These are phyloP conservation scores for Trypanosoma caninum DNA, from an alignment of 208 protist species.

Conservation along the genomic window DNA sequence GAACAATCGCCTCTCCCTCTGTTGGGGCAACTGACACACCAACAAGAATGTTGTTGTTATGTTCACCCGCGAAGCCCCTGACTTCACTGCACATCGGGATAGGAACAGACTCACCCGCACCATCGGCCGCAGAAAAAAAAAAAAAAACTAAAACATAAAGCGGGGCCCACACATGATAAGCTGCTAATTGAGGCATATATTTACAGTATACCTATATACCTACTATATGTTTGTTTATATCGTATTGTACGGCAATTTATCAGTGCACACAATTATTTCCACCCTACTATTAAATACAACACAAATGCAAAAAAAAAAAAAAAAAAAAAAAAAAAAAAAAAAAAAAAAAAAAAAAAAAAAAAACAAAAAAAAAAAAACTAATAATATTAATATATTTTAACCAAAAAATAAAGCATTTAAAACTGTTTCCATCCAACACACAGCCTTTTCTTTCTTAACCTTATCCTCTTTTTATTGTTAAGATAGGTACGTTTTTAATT, in stretches of 20 bases:
- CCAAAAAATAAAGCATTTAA: background rate
- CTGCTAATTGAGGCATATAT: too few relatives aligned
- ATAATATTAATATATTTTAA: background rate
- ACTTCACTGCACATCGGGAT: constrained; percentile 54
- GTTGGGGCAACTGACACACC: constrained; percentile 30
- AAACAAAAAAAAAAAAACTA: background rate
- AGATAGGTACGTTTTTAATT: too few relatives aligned
- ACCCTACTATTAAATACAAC: background rate
- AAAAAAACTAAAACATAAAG: background rate
- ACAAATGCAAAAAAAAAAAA: constrained; percentile 1
- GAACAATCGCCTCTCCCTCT: constrained; percentile 46
- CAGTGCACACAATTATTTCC: too few relatives aligned
- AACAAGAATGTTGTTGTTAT: constrained; percentile 57
- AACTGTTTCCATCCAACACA: too few relatives aligned
- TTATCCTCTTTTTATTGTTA: too few relatives aligned
- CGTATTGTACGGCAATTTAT: too few relatives aligned
- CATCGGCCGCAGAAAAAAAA: background rate
- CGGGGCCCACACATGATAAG: background rate
- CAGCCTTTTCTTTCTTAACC: too few relatives aligned
- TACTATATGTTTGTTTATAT: too few relatives aligned
- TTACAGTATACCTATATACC: too few relatives aligned
- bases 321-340: constrained; percentile 8
- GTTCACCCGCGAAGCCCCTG: constrained; percentile 70
- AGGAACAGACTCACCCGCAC: background rate
- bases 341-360: background rate